Base-by-base conservation (phyloP, 805 yeast genomes). In the Kurtzmaniella cleridarum region DNA sequence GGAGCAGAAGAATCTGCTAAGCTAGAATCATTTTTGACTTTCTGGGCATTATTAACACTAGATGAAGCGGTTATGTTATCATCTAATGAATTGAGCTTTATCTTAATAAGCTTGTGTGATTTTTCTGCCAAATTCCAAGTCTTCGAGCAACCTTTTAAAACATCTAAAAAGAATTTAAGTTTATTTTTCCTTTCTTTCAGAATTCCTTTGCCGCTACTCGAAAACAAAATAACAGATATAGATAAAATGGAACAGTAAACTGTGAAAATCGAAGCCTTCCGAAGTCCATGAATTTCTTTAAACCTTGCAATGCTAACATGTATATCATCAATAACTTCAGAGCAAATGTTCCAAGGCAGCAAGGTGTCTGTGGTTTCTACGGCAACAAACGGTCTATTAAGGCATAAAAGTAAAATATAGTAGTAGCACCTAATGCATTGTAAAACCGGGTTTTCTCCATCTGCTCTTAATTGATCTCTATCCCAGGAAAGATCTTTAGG, bases 301-400 rank as follows among this genome's bases (percentile, higher is more conserved):
- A 73, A 74, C 29, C 59, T 49, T 18, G 53, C 51, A 24, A 71
- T 59, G 0, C 71, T 66, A 12, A 51, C 54, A 41, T 63, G 59
- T 30, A 74, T 50, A 38, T 72, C 77, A 13, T 60, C 64, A 15
- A 74, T 70, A 0, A 66, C 71, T 16, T 57, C 59, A 3, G 55
- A 38, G 39, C 76, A 68, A 6, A 70, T 59, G 13, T 36, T 41
- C 13, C 56, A 50, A 0, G 74, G 73, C 36, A 32, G 18, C 51
- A 49, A 43, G 18, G 51, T 47, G 16, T 47, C 46, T 5, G 30
- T 27, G 12, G 48, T 30, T 15, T 48, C 51, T 12, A 66, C 49
- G 3, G 75, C 79, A 30, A 78, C 69, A 47, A 79, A 78, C 2
- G 83, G 84, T 31, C 80, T 62, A 49, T 79, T 79, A 38, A 79